Base-by-base conservation (phyloP, 129 eudicot genomes). In the Lactuca saligna region DNA sequence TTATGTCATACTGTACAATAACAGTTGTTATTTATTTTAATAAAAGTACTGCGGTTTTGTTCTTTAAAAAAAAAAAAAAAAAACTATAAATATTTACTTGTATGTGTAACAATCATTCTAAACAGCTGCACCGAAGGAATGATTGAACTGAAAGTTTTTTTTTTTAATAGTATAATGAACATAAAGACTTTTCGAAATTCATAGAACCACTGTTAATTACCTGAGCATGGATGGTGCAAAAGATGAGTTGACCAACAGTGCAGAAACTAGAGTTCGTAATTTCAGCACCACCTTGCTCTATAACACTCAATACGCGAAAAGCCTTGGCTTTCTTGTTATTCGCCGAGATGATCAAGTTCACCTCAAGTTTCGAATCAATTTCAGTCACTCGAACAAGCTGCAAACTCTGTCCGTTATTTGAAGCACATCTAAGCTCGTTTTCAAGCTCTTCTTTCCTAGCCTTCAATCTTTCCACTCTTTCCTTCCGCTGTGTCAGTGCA, bases 151-250 rank as follows among this genome's bases (percentile, higher is more conserved):
- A 39, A 39, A 39, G 44, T 1, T 39, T 7, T 39, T 39, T 39
- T 39, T 6, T n/a, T n/a, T n/a, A n/a, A 11, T 39, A 39, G 0
- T 39, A 39, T 0, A 39, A 32, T 31, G 14, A 11, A 12, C 3
- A 2, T n/a, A 4, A 38, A 16, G 51, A 6, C 8, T 15, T 37
- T 32, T 61, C 15, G 17, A 62, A 38, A 63, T 32, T 16, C 17
- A 63, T 9, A 10, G 55, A 64, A 44, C 54, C 13, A 12, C 8
- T 11, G 54, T 34, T 20, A 20, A 20, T 20, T 20, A 69, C 74
- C 74, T 69, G 56, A 57, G 74, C 74, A 57, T 69, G 65, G 33
- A 69, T 57, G 74, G 65, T 69, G 17, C 74, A 69, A 29, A 57
- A 69, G 44, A 41, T 69, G 12, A 8, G 74, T 7, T 57, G 6